Evolutionary conservation across 1,284 basidiomycete species (phyloP), one percentile per base, ranked within the genome.

Genomic region (Sporisorium sorghi): DNA sequence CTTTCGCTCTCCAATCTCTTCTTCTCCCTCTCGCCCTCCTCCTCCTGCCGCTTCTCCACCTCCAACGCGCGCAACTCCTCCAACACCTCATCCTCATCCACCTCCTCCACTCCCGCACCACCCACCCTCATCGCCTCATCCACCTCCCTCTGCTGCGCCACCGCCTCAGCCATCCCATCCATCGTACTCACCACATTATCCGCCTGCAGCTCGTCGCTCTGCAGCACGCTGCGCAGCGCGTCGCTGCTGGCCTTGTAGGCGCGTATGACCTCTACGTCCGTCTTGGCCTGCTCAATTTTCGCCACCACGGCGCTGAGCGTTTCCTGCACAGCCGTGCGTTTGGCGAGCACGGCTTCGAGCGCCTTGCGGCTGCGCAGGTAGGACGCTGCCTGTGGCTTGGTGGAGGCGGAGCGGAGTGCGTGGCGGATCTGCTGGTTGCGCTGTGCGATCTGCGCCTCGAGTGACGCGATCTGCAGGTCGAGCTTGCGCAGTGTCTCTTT

Each of bases 191-290:
- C 35, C 33, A 42, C 19, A 9, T 57, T 53, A 24, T 59, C 52
- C 28, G 40, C n/a, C 35, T 19, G 43, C 39, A 98, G 87, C 0
- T 90, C 90, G 0, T 93, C 93, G 76, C 95, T 90, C 1, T 90
- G 86, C 2, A 97, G 89, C 42, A 97, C 89, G 0, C 88, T 85
- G 12, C 89, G 88, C 10, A 98, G 87, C 0, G 93, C 93, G 2
- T 88, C 85, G 0, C 92, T 90, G 2, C 93, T 94, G 1, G 90
- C 89, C 82, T 92, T 89, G 82, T 96, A 97, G 0, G 90, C 89
- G 72, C 89, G 89, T 89, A 97, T 90, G 57, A 97, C 92, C 91
- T 94, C 91, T 8, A 94, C 88, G 84, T 98, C 92, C 5, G 91
- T 91, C 46, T 91, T 92, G 21, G 95, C 93, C 17, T 90, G 89